Evolutionary conservation across 1,139 yeast genomes (phyloP).

Genomic region (Blastobotrys apis): DNA sequence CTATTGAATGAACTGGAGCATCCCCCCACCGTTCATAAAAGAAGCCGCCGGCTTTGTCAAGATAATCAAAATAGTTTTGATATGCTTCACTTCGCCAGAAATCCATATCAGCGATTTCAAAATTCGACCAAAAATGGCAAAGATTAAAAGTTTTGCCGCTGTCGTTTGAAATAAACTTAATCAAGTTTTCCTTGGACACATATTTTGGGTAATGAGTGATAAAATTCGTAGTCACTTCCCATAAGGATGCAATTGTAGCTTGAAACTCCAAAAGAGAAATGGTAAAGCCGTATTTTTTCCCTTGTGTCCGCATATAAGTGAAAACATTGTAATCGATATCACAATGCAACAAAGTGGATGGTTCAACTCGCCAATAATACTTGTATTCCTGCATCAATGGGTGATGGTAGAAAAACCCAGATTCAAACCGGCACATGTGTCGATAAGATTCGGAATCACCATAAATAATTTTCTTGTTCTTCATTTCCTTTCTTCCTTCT

Average conservation of each 20-base stretch:
- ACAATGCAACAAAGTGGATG: conserved; percentile 72
- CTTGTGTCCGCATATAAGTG: conserved; percentile 71
- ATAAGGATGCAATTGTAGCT: conserved; percentile 73
- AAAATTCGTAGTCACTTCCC: conserved; percentile 72
- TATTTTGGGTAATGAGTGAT: conserved; percentile 60
- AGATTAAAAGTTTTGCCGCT: conserved; percentile 54
- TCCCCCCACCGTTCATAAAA: conserved; percentile 94
- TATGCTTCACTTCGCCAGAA: conserved; percentile 75
- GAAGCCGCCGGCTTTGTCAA: conserved; percentile 80
- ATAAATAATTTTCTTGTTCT: conserved; percentile 50
- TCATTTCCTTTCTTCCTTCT: conserved; percentile 44
- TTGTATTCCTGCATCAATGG: conserved; percentile 66
- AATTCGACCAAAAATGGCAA: conserved; percentile 88
- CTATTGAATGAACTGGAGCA: conserved; percentile 86
- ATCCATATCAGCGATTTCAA: conserved; percentile 70
- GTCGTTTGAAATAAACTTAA: conserved; percentile 70
- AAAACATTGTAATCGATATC: conserved; percentile 80
- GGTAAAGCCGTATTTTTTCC: conserved; percentile 72
- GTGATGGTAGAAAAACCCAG: conserved; percentile 85
- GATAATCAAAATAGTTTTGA: conserved; percentile 58
- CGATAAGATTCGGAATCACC: conserved; percentile 66
- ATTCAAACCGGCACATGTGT: conserved; percentile 89
- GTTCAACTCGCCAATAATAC: conserved; percentile 95
- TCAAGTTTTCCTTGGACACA: conserved; percentile 59
- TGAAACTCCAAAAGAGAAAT: conserved; percentile 75